phyloP scores from a whole-genome alignment of 768 basidiomycete species.

The Lanmaoa pseudosensibilis region DNA sequence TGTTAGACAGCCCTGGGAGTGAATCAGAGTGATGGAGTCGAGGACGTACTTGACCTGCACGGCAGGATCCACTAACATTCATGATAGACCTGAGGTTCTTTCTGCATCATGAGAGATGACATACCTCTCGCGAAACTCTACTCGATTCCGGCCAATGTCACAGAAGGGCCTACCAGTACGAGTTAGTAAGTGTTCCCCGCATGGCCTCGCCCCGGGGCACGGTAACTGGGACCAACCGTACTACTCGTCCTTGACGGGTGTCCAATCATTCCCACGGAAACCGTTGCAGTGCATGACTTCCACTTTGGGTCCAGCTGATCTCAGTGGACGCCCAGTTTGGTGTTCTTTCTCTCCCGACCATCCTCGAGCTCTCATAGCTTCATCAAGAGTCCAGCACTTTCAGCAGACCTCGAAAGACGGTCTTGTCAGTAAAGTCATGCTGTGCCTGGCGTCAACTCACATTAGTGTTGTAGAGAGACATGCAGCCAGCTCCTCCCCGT shows the following conservation, averaged over 20 bases:
- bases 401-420: slow-evolving; percentile 21
- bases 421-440: slow-evolving; percentile 24
- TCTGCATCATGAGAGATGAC: too few relatives aligned
- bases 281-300: slow-evolving; percentile 1
- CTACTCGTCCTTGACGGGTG: too few relatives aligned
- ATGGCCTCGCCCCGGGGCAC: too few relatives aligned
- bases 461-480: slow-evolving; percentile 17
- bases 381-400: neutral
- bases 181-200: neutral
- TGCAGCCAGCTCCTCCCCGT: slow-evolving; percentile 12
- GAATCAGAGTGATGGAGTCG: neutral
- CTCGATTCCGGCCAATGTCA: neutral
- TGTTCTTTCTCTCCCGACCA: neutral
- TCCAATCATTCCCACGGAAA: slow-evolving; percentile 9
- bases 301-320: slow-evolving; percentile 7
- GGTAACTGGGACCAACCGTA: too few relatives aligned
- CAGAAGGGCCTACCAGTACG: neutral
- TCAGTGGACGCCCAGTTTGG: neutral
- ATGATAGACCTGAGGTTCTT: neutral
- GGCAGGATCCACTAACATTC: neutral
- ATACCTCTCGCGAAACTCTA: too few relatives aligned
- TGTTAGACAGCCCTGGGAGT: neutral
- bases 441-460: slow-evolving; percentile 21
- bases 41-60: neutral
- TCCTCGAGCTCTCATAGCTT: neutral